phyloP scores from a whole-genome alignment of 768 basidiomycete species.

The Polyporus arcularius region DNA sequence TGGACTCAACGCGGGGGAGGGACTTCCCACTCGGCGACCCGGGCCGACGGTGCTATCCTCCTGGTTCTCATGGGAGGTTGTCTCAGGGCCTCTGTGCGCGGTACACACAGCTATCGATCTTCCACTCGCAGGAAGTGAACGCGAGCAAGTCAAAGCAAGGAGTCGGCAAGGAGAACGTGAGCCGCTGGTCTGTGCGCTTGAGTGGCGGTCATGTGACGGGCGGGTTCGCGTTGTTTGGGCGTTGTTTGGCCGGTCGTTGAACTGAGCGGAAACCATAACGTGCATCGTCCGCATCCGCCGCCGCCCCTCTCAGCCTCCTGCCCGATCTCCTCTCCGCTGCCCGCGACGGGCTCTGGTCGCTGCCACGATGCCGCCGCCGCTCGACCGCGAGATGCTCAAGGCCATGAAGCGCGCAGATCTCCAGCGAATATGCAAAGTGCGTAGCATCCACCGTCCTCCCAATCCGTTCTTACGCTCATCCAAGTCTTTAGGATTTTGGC shows the following conservation, averaged over 20 bases:
- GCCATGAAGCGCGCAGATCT: slow-evolving; percentile 53
- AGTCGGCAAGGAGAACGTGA: too few relatives aligned
- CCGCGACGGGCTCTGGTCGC: slow-evolving; percentile 9
- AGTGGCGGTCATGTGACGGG: slow-evolving; percentile 34
- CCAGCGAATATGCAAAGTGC: slow-evolving; percentile 67
- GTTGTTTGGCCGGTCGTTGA: slow-evolving; percentile 53
- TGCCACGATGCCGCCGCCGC: slow-evolving; percentile 44
- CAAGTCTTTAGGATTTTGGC: slow-evolving; percentile 61
- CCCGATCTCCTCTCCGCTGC: not conserved
- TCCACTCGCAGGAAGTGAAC: too few relatives aligned
- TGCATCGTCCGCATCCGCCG: not conserved
- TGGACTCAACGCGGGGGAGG: not conserved
- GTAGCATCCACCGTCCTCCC: not conserved
- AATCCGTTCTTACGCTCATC: slow-evolving; percentile 2
- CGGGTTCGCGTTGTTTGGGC: slow-evolving; percentile 40
- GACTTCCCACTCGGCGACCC: not conserved
- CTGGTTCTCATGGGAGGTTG: too few relatives aligned
- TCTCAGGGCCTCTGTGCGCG: too few relatives aligned
- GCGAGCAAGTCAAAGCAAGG: too few relatives aligned
- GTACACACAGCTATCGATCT: too few relatives aligned
- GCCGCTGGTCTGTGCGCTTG: not conserved
- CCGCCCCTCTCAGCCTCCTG: not conserved
- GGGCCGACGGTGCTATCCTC: not conserved
- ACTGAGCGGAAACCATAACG: slow-evolving; percentile 27
- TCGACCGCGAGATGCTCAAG: slow-evolving; percentile 47